Percentiles rank a stretch among this genome's conserved stretches.
phyloP scores from a whole-genome alignment of 2,329 filamentous ascomycete species.

The Alternaria alternata region DNA sequence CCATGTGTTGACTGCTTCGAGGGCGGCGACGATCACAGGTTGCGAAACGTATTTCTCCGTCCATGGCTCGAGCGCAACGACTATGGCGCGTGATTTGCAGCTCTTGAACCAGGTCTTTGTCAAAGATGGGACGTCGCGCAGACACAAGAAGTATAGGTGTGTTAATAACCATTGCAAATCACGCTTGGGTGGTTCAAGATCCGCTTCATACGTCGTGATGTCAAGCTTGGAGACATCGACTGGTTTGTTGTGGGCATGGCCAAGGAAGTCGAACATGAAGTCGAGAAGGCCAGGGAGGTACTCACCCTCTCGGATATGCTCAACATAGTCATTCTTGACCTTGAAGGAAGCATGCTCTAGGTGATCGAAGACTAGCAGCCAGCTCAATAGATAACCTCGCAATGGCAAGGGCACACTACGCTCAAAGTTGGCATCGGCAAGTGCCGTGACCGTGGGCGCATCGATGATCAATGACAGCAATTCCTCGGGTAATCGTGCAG shows the following conservation, averaged over 20 bases:
- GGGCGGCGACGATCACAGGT: slow-evolving; percentile 69
- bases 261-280: slow-evolving; percentile 85
- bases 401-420: slow-evolving; percentile 72
- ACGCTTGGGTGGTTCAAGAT: slow-evolving; percentile 69
- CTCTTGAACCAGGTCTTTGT: slow-evolving; percentile 87
- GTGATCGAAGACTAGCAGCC: slow-evolving; percentile 89
- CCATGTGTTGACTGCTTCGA: slow-evolving; percentile 76
- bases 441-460: slow-evolving; percentile 73
- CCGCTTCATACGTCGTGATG: slow-evolving; percentile 68
- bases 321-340: slow-evolving; percentile 80
- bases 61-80: slow-evolving; percentile 81
- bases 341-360: slow-evolving; percentile 81
- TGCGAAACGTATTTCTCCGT: slow-evolving; percentile 82
- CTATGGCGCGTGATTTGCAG: slow-evolving; percentile 79
- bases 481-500: slow-evolving; percentile 80
- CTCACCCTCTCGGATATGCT: slow-evolving; percentile 77
- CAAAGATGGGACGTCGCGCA: slow-evolving; percentile 79
- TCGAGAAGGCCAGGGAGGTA: slow-evolving; percentile 74
- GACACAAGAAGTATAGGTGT: slow-evolving; percentile 83
- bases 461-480: slow-evolving; percentile 84
- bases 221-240: slow-evolving; percentile 76
- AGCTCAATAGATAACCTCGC: slow-evolving; percentile 84
- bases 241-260: slow-evolving; percentile 76
- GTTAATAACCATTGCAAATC: slow-evolving; percentile 85
- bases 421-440: slow-evolving; percentile 71